Conservation (phyloP, 202 grass and related monocot species). For the Digitaria exilis region DNA sequence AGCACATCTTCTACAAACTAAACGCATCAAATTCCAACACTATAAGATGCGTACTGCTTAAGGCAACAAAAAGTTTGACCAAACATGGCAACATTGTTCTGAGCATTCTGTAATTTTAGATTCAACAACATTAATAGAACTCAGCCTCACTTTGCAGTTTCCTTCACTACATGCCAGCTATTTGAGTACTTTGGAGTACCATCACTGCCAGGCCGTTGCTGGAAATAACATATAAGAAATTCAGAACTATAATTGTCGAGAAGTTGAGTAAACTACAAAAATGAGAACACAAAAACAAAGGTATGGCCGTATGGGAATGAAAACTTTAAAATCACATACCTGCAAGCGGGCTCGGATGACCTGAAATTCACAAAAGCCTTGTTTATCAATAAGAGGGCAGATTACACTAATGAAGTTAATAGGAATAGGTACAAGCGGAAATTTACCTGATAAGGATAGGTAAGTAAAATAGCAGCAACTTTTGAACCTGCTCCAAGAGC, state of each 20-base stretch:
- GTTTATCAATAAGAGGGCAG: neutral
- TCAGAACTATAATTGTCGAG: neutral
- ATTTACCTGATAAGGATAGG: constrained; percentile 91
- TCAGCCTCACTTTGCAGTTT: constrained; percentile 75
- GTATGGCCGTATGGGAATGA: constrained; percentile 10
- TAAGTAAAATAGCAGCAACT: constrained; percentile 83
- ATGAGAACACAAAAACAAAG: neutral
- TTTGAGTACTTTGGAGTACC: constrained; percentile 79
- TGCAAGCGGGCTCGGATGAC: constrained; percentile 89
- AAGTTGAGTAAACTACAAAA: neutral
- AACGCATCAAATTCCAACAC: neutral
- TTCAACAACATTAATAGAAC: neutral
- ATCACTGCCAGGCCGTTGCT: constrained; percentile 91
- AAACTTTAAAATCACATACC: constrained; percentile 47
- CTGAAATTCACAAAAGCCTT: constrained; percentile 41
- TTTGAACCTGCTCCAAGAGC: constrained; percentile 86
- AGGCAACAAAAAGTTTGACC: constrained; percentile 10
- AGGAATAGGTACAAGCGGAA: constrained; percentile 30
- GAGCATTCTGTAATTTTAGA: neutral
- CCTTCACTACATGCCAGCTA: constrained; percentile 88
- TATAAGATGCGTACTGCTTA: constrained; percentile 14
- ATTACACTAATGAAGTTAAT: constrained; percentile 4
- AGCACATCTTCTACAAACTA: neutral
- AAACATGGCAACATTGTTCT: constrained; percentile 3
- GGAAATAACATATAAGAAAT: constrained; percentile 43